These are phyloP conservation scores for Suhomyces bribrorum DNA, from an alignment of 1,139 yeast genomes.

Conservation along the genomic window DNA sequence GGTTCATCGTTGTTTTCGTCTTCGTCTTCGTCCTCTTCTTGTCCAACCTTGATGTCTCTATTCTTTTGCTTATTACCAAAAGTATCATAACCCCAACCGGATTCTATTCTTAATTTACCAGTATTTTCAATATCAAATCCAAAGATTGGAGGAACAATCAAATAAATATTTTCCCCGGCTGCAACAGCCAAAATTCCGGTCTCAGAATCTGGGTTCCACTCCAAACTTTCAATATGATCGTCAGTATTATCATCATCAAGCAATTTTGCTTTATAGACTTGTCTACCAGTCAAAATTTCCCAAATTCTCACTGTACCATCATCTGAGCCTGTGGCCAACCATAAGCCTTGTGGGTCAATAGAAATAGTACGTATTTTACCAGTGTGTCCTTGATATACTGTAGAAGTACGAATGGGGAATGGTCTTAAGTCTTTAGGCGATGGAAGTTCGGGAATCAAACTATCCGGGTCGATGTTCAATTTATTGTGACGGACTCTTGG, in stretches of 20 bases:
- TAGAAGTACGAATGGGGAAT: conserved; percentile 93
- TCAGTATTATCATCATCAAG: conserved; percentile 57
- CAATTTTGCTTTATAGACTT: conserved; percentile 67
- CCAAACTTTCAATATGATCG: conserved; percentile 78
- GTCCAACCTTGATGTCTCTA: conserved; percentile 46
- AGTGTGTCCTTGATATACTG: conserved; percentile 77
- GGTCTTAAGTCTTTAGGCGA: conserved; percentile 96
- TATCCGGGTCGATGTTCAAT: conserved; percentile 92
- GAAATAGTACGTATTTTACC: conserved; percentile 82
- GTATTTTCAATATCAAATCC: conserved; percentile 85
- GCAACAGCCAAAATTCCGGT: conserved; percentile 80
- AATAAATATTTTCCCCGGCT: conserved; percentile 77
- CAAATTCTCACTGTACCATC: conserved; percentile 95
- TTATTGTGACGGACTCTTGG: conserved; percentile 94
- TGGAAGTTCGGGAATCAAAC: conserved; percentile 92
- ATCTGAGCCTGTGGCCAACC: conserved; percentile 97
- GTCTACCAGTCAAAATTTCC: conserved; percentile 96
- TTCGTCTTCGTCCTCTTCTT: conserved; percentile 36
- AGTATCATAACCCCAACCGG: conserved; percentile 91
- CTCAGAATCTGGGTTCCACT: conserved; percentile 84
- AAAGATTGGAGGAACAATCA: conserved; percentile 86
- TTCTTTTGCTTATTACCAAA: conserved; percentile 55
- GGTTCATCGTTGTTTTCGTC: conserved; percentile 34
- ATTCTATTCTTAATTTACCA: conserved; percentile 76
- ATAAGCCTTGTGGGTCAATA: conserved; percentile 86